These are phyloP conservation scores for Helicostylum pulchrum DNA, from an alignment of 192 early-diverging fungal species.

Conservation along the genomic window DNA sequence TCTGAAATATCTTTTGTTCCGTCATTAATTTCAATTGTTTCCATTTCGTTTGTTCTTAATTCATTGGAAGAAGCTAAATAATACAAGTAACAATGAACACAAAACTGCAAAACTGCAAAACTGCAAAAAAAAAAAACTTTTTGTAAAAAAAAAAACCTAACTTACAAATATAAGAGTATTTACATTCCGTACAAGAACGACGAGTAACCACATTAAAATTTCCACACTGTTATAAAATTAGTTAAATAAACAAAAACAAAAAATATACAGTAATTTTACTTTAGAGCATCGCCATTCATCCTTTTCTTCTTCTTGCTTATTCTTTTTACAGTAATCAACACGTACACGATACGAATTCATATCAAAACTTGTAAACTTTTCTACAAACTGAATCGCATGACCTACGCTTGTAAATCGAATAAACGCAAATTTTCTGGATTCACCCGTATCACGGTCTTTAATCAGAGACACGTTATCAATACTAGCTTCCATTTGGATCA, in stretches of 20 bases:
- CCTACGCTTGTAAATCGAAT: slow-evolving; percentile 44
- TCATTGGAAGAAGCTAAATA: slow-evolving; percentile 14
- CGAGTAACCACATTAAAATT: slow-evolving; percentile 26
- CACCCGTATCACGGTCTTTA: slow-evolving; percentile 39
- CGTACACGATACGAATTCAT: slow-evolving; percentile 34
- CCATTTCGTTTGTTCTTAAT: slow-evolving; percentile 21
- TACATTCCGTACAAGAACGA: slow-evolving; percentile 28
- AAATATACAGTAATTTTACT: too few species aligned
- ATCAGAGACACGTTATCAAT: slow-evolving; percentile 39
- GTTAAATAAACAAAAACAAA: background rate
- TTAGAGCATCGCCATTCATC: slow-evolving; percentile 32
- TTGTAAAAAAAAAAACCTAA: background rate
- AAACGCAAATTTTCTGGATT: slow-evolving; percentile 43
- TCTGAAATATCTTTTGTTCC: slow-evolving; percentile 55
- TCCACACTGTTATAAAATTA: slow-evolving; percentile 23
- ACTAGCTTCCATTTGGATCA: slow-evolving; percentile 36
- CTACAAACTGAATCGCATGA: slow-evolving; percentile 41
- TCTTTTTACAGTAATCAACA: slow-evolving; percentile 36
- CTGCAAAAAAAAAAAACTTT: too few species aligned
- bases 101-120: too few species aligned
- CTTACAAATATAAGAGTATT: slow-evolving; percentile 21
- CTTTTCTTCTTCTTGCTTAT: slow-evolving; percentile 20
- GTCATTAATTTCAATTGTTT: slow-evolving; percentile 49
- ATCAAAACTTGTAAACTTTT: slow-evolving; percentile 32
- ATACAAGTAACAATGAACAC: background rate